Conservation (phyloP, 1,284 basidiomycete genomes). For the Cryptococcus wingfieldii region DNA sequence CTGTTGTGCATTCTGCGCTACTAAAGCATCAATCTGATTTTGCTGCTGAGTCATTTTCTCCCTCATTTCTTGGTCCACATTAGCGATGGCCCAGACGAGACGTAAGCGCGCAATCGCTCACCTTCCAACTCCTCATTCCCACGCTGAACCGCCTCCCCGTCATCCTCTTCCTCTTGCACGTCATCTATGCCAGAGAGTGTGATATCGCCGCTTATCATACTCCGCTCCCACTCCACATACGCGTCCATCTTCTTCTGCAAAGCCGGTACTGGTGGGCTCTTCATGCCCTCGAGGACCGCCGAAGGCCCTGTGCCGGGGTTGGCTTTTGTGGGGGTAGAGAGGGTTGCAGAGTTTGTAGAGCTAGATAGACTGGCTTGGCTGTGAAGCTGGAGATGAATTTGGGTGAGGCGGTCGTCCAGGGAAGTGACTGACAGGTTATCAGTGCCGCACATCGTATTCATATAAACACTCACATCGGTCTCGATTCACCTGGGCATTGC, state of each 20-base stretch:
- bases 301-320: neutral
- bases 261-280: conserved; percentile 1
- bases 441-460: neutral
- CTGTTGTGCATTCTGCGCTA: neutral
- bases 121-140: neutral
- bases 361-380: neutral
- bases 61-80: neutral
- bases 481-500: neutral
- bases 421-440: neutral
- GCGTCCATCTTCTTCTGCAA: neutral
- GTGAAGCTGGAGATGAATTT: neutral
- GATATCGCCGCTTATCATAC: neutral
- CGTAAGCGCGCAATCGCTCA: neutral
- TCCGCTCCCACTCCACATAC: neutral
- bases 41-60: neutral
- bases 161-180: neutral
- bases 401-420: neutral
- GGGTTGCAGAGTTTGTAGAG: neutral
- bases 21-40: neutral
- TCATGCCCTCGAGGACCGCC: neutral
- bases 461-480: neutral
- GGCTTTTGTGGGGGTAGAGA: neutral
- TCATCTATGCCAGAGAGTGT: conserved; percentile 1
- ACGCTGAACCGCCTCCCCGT: neutral
- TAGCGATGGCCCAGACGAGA: neutral